A percentile compares a stretch with the other conserved stretches of the same genome.
phyloP scores from a whole-genome alignment of 495 filamentous ascomycete species.

The Tuber borchii region DNA sequence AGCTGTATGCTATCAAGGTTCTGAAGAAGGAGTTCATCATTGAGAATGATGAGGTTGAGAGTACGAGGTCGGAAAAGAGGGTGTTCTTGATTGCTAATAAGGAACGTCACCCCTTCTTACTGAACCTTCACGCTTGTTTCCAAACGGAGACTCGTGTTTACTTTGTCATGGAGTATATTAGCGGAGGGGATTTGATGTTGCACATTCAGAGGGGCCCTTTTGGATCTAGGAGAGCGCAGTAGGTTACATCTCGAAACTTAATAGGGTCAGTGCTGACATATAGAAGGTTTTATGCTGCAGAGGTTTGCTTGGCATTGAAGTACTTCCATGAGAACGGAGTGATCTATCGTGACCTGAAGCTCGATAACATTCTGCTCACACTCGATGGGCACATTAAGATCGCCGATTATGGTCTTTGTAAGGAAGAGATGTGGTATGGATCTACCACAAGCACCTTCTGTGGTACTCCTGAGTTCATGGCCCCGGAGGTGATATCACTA shows the following conservation, averaged over 20 bases:
- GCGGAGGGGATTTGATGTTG: conserved; percentile 96
- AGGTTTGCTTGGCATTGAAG: conserved; percentile 94
- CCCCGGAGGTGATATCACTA: conserved; percentile 68
- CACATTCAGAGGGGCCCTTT: conserved; percentile 98
- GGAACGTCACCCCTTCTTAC: conserved; percentile 92
- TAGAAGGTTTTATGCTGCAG: conserved; percentile 86
- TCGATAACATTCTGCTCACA: conserved; percentile 95
- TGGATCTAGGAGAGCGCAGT: conserved; percentile 91
- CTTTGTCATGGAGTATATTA: conserved; percentile 99
- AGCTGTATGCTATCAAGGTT: conserved; percentile 97
- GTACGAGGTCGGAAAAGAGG: conserved; percentile 92
- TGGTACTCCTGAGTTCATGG: conserved; percentile 99
- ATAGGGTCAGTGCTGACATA: conserved; percentile 11
- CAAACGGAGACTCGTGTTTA: conserved; percentile 98
- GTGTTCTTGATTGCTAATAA: conserved; percentile 97
- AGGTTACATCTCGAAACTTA: conserved; percentile 44
- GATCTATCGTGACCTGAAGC: conserved; percentile 98
- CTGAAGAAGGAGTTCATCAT: conserved; percentile 99
- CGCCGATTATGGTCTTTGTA: conserved; percentile 96
- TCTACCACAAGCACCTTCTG: conserved; percentile 97
- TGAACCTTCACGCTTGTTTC: conserved; percentile 96
- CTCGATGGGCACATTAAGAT: conserved; percentile 98
- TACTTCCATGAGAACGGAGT: conserved; percentile 99
- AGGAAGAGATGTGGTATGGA: conserved; percentile 99
- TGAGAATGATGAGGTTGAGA: conserved; percentile 99